These are phyloP conservation scores for Phymatotrichopsis omnivora DNA, from an alignment of 2,329 filamentous ascomycete species.

Conservation along the genomic window DNA sequence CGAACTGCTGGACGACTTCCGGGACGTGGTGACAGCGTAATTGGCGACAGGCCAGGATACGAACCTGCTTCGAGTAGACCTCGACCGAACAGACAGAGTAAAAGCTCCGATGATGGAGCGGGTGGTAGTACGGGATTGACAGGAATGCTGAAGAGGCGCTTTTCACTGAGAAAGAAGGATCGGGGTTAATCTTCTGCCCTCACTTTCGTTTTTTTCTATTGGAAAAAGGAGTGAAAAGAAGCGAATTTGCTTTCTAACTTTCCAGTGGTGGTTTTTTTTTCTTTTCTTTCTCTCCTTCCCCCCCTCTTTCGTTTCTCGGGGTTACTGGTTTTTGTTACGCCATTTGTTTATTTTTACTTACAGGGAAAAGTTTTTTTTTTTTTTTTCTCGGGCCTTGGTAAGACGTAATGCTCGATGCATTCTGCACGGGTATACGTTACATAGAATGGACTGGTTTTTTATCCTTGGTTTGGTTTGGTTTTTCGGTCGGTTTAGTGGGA, in stretches of 20 bases:
- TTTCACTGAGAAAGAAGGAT: constrained; percentile 12
- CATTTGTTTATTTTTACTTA: too few species aligned
- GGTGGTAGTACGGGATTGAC: constrained; percentile 7
- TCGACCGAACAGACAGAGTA: constrained; percentile 7
- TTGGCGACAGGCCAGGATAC: not conserved
- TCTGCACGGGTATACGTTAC: too few species aligned
- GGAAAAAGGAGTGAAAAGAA: not conserved
- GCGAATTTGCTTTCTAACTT: constrained; percentile 1
- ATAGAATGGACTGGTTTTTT: too few species aligned
- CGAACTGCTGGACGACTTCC: not conserved
- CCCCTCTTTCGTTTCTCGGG: constrained; percentile 5
- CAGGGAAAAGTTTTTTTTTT: too few species aligned
- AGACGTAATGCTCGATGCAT: too few species aligned
- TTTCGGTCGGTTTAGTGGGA: too few species aligned
- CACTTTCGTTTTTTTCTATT: too few species aligned
- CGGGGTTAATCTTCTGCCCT: too few species aligned
- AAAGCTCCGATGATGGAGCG: constrained; percentile 11
- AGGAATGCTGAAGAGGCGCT: constrained; percentile 16
- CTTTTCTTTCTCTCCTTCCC: not conserved
- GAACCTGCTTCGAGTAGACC: not conserved
- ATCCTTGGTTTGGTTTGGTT: too few species aligned
- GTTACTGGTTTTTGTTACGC: constrained; percentile 4
- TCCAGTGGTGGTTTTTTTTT: constrained; percentile 8
- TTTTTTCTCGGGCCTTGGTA: too few species aligned
- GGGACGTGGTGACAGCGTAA: not conserved